A percentile compares a stretch with the other conserved stretches of the same genome.
Conservation (phyloP, 352 stramenopile genomes). For the Peronospora tabacina region DNA sequence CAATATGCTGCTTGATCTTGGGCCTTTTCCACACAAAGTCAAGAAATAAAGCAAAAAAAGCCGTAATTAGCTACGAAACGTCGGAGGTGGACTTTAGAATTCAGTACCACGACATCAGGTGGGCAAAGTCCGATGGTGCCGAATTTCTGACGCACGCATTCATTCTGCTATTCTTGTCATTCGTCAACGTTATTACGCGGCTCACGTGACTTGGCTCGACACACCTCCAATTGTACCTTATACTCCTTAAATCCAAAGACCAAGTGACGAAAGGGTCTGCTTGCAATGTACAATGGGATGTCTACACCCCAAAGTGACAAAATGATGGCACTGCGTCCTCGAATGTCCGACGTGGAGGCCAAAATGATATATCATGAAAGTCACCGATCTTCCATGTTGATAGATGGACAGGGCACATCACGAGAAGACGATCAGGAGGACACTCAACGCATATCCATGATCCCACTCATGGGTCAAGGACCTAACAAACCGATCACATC, state of each 20-base stretch:
- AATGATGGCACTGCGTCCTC: conserved; percentile 11
- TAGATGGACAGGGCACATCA: conserved; percentile 18
- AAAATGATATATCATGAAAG: conserved; percentile 18
- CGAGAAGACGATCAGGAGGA: conserved; percentile 30
- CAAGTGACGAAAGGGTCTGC: neutral
- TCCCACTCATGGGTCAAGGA: conserved; percentile 25
- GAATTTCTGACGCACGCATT: neutral
- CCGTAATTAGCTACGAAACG: too few relatives aligned
- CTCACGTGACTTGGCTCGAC: too few relatives aligned
- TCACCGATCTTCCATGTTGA: conserved; percentile 10
- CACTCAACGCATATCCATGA: conserved; percentile 27
- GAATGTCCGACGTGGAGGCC: conserved; percentile 26
- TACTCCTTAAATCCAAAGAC: neutral
- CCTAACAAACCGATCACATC: conserved; percentile 17
- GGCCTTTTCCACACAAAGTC: too few relatives aligned
- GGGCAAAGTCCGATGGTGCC: neutral
- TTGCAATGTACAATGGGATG: conserved; percentile 31
- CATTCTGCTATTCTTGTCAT: neutral
- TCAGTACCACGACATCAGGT: neutral
- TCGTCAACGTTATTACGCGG: neutral
- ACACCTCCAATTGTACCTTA: too few relatives aligned
- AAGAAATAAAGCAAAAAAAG: too few relatives aligned
- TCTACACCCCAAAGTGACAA: conserved; percentile 26
- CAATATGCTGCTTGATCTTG: too few relatives aligned
- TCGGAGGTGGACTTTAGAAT: too few relatives aligned